Evolutionary conservation across 495 filamentous ascomycete species (phyloP).

Genomic region (Amphirosellinia nigrospora): DNA sequence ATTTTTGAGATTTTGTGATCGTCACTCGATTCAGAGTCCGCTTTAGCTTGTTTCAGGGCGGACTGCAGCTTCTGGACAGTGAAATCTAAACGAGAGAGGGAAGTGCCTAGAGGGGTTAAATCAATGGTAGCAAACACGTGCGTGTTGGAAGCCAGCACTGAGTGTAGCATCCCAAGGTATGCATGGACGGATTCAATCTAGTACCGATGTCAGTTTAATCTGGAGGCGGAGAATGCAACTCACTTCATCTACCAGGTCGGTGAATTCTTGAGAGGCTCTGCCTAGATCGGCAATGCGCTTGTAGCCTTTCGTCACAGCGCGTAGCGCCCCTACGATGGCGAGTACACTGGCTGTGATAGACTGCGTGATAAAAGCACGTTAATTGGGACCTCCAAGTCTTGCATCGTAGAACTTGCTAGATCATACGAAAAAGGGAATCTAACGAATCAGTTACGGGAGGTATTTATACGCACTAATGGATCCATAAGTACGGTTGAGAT

Average conservation of each 20-base stretch:
- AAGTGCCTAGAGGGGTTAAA: neutral
- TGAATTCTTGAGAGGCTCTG: neutral
- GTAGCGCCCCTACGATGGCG: neutral
- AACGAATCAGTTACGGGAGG: no score
- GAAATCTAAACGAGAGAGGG: neutral
- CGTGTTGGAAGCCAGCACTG: neutral
- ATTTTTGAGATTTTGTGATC: neutral
- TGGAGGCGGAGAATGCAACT: neutral
- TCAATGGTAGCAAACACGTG: neutral
- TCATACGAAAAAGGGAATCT: no score
- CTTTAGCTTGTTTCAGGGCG: neutral
- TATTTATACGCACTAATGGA: no score
- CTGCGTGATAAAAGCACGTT: no score
- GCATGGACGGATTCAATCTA: slow-evolving; percentile 1
- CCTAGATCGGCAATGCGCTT: neutral
- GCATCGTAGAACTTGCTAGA: no score
- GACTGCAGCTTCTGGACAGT: neutral
- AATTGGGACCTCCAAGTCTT: no score
- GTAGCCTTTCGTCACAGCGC: slow-evolving; percentile 1
- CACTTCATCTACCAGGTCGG: neutral
- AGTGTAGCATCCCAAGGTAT: slow-evolving; percentile 5
- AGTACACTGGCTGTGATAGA: neutral
- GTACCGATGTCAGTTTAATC: no score
- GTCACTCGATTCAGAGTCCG: neutral
- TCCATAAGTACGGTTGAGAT: neutral